These are phyloP conservation scores for Bjerkandera adusta DNA, from an alignment of 1,284 basidiomycete species.

Conservation along the genomic window DNA sequence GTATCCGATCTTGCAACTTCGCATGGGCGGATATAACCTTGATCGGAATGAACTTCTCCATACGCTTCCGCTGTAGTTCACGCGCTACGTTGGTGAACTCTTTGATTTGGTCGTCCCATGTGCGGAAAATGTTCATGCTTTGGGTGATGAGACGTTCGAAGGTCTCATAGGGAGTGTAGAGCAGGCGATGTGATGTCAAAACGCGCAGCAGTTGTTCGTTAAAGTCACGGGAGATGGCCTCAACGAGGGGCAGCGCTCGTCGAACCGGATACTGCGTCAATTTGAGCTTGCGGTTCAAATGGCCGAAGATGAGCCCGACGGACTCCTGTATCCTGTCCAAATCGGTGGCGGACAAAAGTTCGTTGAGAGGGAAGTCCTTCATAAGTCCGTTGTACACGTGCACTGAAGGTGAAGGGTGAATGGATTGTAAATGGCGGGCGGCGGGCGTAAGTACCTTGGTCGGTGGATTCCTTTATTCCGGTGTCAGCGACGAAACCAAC, in stretches of 20 bases:
- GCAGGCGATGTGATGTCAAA: slow-evolving; percentile 84
- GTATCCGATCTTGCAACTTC: slow-evolving; percentile 86
- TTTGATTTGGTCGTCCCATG: slow-evolving; percentile 97
- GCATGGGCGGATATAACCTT: slow-evolving; percentile 91
- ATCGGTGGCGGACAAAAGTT: slow-evolving; percentile 94
- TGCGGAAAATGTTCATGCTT: slow-evolving; percentile 83
- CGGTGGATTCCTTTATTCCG: slow-evolving; percentile 90
- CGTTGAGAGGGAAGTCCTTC: slow-evolving; percentile 98
- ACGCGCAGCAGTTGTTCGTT: slow-evolving; percentile 93
- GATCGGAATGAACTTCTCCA: slow-evolving; percentile 96
- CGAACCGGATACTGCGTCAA: slow-evolving; percentile 96
- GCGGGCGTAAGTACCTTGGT: slow-evolving; percentile 57
- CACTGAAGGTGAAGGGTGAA: slow-evolving; percentile 43
- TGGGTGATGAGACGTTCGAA: slow-evolving; percentile 86
- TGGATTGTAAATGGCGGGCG: background rate
- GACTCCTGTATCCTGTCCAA: slow-evolving; percentile 93
- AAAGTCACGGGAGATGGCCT: slow-evolving; percentile 97
- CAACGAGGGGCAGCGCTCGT: slow-evolving; percentile 92
- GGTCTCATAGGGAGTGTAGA: slow-evolving; percentile 92
- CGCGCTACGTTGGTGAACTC: slow-evolving; percentile 98
- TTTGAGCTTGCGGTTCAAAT: slow-evolving; percentile 94
- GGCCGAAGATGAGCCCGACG: slow-evolving; percentile 84
- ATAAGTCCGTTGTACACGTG: slow-evolving; percentile 98
- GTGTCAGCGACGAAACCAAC: slow-evolving; percentile 99
- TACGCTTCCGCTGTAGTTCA: slow-evolving; percentile 90